Percentiles rank a stretch among this genome's conserved stretches.
phyloP scores from a whole-genome alignment of 2,329 filamentous ascomycete species.

The Xylaria multiplex region DNA sequence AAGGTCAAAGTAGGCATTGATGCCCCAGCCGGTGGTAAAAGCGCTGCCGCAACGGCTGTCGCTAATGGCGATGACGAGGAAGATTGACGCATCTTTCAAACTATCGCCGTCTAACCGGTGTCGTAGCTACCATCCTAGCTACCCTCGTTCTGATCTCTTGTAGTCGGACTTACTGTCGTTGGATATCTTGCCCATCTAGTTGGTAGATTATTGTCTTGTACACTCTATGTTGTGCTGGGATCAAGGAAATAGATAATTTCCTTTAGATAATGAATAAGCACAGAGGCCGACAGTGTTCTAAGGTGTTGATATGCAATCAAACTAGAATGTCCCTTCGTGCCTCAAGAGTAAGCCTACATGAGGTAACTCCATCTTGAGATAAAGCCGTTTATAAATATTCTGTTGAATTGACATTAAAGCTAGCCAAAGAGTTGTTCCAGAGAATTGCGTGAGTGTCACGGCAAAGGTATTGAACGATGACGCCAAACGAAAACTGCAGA shows the following conservation, averaged over 20 bases:
- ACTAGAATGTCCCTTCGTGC: background rate
- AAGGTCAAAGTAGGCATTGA: constrained; percentile 47
- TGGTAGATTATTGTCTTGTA: constrained; percentile 14
- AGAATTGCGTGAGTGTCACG: background rate
- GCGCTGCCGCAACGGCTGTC: constrained; percentile 30
- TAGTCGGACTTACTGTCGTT: constrained; percentile 7
- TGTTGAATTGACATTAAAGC: background rate
- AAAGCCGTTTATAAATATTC: constrained; percentile 1
- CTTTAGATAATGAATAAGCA: constrained; percentile 1
- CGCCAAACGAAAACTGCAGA: background rate
- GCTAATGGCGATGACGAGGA: constrained; percentile 44
- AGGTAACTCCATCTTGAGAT: background rate
- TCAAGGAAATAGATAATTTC: constrained; percentile 20
- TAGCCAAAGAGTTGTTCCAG: background rate
- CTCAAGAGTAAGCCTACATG: background rate
- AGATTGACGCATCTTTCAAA: constrained; percentile 38
- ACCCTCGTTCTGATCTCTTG: constrained; percentile 1
- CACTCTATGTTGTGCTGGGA: constrained; percentile 8
- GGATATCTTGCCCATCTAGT: constrained; percentile 20
- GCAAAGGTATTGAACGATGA: background rate
- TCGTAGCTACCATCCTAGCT: background rate
- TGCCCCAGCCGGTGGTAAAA: constrained; percentile 36
- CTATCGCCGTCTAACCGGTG: background rate
- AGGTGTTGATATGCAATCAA: constrained; percentile 9
- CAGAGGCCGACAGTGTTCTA: background rate